phyloP scores from a whole-genome alignment of 805 yeast genomes.

The Wickerhamiella occidentalis region DNA sequence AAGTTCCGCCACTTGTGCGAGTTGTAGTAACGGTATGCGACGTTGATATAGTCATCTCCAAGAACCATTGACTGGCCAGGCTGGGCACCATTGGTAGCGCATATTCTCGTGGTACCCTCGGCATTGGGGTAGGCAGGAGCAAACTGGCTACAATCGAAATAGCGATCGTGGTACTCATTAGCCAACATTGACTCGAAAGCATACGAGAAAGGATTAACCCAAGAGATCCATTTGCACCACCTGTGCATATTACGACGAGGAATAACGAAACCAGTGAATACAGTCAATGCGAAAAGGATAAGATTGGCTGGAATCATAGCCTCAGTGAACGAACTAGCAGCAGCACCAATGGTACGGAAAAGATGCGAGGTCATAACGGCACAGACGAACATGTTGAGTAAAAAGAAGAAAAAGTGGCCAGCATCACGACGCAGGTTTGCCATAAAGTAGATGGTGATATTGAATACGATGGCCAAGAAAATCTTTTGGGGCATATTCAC shows the following conservation, averaged over 20 bases:
- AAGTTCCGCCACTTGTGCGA: conserved; percentile 70
- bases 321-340: conserved; percentile 37
- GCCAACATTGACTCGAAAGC: conserved; percentile 45
- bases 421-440: conserved; percentile 38
- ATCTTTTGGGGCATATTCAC: conserved; percentile 55
- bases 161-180: conserved; percentile 49
- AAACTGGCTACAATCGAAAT: conserved; percentile 41
- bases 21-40: conserved; percentile 40
- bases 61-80: conserved; percentile 42
- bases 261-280: conserved; percentile 54
- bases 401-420: conserved; percentile 43
- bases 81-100: conserved; percentile 49
- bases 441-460: conserved; percentile 46
- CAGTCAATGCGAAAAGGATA: conserved; percentile 36
- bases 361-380: conserved; percentile 39
- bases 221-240: conserved; percentile 61
- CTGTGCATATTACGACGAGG: conserved; percentile 51
- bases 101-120: conserved; percentile 34
- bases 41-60: conserved; percentile 47
- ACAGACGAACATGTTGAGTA: conserved; percentile 35
- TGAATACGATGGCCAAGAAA: conserved; percentile 34
- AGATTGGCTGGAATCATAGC: conserved; percentile 55
- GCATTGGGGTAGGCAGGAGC: conserved; percentile 44
- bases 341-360: conserved; percentile 44
- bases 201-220: conserved; percentile 44